Conservation (phyloP, 1,139 yeast genomes). For the Groenewaldozyma auringiensis region DNA sequence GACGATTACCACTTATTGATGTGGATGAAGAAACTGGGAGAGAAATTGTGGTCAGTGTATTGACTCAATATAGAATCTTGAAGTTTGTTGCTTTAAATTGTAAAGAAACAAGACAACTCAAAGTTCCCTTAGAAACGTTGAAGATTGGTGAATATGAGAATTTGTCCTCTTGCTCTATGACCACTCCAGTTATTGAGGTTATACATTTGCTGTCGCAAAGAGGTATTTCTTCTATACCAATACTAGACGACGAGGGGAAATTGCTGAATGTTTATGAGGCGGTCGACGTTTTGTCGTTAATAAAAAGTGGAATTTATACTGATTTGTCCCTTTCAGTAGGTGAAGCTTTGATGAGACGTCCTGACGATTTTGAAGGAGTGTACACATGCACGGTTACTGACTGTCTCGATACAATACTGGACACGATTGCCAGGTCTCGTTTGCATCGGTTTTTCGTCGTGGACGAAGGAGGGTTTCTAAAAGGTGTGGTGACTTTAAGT, state of each 20-base stretch:
- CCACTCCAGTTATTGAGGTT: slow-evolving; percentile 90
- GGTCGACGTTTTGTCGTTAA: slow-evolving; percentile 84
- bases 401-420: slow-evolving; percentile 83
- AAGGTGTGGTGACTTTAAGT: slow-evolving; percentile 83
- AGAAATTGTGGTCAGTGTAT: slow-evolving; percentile 89
- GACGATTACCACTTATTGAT: slow-evolving; percentile 92
- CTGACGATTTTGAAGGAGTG: slow-evolving; percentile 97
- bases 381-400: slow-evolving; percentile 90
- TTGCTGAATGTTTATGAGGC: slow-evolving; percentile 92
- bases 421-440: slow-evolving; percentile 84
- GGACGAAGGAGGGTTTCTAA: slow-evolving; percentile 65
- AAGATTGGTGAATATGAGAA: slow-evolving; percentile 54
- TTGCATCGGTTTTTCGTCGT: slow-evolving; percentile 90
- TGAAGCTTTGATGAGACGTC: slow-evolving; percentile 88
- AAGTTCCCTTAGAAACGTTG: slow-evolving; percentile 66
- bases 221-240: slow-evolving; percentile 87
- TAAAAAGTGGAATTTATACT: slow-evolving; percentile 90
- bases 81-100: slow-evolving; percentile 95
- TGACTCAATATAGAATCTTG: slow-evolving; percentile 92
- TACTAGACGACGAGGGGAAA: slow-evolving; percentile 68
- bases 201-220: slow-evolving; percentile 73
- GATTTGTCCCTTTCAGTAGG: slow-evolving; percentile 91
- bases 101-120: slow-evolving; percentile 81
- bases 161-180: slow-evolving; percentile 77
- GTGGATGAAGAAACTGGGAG: slow-evolving; percentile 88